These are phyloP conservation scores for baker's yeast (Saccharomyces cerevisiae) DNA, from an alignment of 805 yeast genomes.

Conservation along the genomic window DNA sequence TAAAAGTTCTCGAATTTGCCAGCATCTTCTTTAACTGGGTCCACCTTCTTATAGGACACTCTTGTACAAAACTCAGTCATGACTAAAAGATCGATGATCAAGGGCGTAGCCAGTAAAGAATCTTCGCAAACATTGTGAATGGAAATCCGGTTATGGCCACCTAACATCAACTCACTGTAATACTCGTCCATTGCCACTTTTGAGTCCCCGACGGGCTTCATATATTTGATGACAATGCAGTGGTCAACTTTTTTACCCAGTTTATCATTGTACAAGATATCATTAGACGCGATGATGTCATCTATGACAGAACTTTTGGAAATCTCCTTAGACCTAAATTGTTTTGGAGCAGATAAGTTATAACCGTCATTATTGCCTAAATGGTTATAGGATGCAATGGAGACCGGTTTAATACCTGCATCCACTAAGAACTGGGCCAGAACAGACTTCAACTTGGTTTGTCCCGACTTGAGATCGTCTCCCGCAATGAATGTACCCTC, in stretches of 20 bases:
- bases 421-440: constrained; percentile 92
- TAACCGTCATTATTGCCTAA: constrained; percentile 94
- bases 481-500: constrained; percentile 80
- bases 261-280: constrained; percentile 74
- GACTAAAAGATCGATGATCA: constrained; percentile 83
- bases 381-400: constrained; percentile 93
- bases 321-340: constrained; percentile 91
- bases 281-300: constrained; percentile 84
- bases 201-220: constrained; percentile 91
- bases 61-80: constrained; percentile 87
- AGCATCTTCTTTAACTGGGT: constrained; percentile 3
- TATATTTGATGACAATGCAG: constrained; percentile 88
- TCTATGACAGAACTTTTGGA: constrained; percentile 89
- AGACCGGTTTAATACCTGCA: constrained; percentile 92
- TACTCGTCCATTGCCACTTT: constrained; percentile 98
- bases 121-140: constrained; percentile 96
- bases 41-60: constrained; percentile 62
- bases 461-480: constrained; percentile 95
- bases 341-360: constrained; percentile 84
- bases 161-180: constrained; percentile 92
- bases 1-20: constrained; percentile 56
- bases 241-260: constrained; percentile 77
- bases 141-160: constrained; percentile 91
- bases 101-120: constrained; percentile 87
- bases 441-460: constrained; percentile 92